phyloP scores from a whole-genome alignment of 345 rosid species.

The Raphanus raphanistrum region DNA sequence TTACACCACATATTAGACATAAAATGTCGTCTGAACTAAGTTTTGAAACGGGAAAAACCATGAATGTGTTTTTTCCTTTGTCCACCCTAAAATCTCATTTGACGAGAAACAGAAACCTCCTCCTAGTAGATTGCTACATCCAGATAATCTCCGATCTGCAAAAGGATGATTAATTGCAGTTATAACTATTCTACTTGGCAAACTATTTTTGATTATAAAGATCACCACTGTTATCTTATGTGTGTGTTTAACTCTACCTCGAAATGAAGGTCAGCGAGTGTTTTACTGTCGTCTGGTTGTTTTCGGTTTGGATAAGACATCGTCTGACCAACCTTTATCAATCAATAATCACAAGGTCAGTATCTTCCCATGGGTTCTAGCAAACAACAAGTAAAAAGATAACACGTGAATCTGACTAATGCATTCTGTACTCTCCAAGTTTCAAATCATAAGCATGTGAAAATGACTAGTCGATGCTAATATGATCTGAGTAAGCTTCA shows the following conservation, averaged over 20 bases:
- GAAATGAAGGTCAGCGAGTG: conserved; percentile 71
- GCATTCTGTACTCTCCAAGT: not conserved
- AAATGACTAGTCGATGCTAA: not conserved
- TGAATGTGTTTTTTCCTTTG: conserved; percentile 13
- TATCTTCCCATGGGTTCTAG: not conserved
- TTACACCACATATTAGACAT: conserved; percentile 21
- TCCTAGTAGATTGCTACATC: conserved; percentile 66
- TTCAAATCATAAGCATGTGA: not conserved
- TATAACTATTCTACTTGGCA: not conserved
- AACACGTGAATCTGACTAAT: not conserved
- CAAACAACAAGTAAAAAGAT: conserved; percentile 1
- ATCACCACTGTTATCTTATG: not conserved
- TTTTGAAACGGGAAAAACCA: conserved; percentile 14
- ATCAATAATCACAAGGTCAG: conserved; percentile 18
- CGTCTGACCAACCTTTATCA: conserved; percentile 75
- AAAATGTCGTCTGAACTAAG: conserved; percentile 18
- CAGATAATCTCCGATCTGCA: conserved; percentile 90
- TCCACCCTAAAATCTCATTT: conserved; percentile 1
- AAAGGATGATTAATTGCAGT: conserved; percentile 16
- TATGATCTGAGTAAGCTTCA: not conserved
- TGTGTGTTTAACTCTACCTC: conserved; percentile 47
- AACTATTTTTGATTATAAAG: not conserved
- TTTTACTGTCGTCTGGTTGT: conserved; percentile 68
- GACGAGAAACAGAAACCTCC: conserved; percentile 4
- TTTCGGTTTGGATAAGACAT: conserved; percentile 65